Evolutionary conservation across 1,284 basidiomycete species (phyloP), one percentile per base, ranked within the genome.

Genomic region (Ustilago curta): DNA sequence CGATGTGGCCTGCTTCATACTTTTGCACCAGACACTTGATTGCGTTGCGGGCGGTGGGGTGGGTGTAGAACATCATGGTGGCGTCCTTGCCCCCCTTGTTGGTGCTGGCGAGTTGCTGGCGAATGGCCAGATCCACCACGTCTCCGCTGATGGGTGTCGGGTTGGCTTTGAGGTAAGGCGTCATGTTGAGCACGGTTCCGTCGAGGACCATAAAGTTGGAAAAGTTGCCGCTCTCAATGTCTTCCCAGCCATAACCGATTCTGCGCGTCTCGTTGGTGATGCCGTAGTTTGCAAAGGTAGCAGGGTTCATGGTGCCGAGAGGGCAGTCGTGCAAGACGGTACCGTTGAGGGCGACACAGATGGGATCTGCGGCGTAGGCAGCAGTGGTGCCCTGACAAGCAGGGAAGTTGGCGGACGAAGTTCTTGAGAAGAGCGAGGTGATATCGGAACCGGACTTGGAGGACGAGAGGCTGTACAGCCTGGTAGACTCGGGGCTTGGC

Each of bases 101-200:
- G 7, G 71, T 50, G 27, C 37, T 56, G 12, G 85, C 83, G 14
- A 97, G 87, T 42, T 94, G 86, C 18, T 89, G 90, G 43, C 96
- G 93, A 72, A 99, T 91, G 51, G 91, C 92, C 4, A 86, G 81
- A 86, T 99, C 97, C 66, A 98, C 91, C 23, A 87, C 87, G 85
- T 99, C 97, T 55, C 88, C 87, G 3, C 89, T 79, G 59, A 95
- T 88, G 3, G 93, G 81, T 18, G 81, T 88, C 5, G 91, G 90
- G 82, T 96, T 92, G 19, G 91, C 88, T 18, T 87, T 85, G 66
- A 97, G 87, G 88, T 99, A 99, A 0, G 95, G 91, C 50, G 88
- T 88, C 87, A 99, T 90, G 86, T 99, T 97, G 83, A 99, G 91
- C 37, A 99, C 97, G 39, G 90, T 89, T 27, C 97, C 97, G 81